phyloP scores from a whole-genome alignment of 2,329 filamentous ascomycete species.

The Neofusicoccum sp. region DNA sequence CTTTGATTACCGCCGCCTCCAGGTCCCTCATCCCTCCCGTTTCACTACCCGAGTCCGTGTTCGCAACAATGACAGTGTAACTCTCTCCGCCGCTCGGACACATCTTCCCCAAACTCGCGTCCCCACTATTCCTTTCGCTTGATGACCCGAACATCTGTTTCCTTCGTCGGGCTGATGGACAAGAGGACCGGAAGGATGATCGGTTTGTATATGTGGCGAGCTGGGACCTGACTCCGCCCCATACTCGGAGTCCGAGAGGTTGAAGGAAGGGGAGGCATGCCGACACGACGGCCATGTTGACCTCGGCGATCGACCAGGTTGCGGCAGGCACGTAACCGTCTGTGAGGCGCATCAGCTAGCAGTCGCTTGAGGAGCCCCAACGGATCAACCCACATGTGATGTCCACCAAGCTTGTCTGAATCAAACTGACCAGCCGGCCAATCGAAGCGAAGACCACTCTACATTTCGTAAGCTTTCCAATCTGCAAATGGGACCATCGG shows the following conservation, averaged over 20 bases:
- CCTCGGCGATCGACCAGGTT: conserved; percentile 5
- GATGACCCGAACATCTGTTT: neutral
- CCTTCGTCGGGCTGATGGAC: neutral
- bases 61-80: neutral
- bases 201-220: neutral
- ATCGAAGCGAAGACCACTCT: conserved; percentile 7
- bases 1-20: neutral
- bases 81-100: neutral
- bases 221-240: neutral
- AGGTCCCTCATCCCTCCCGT: neutral
- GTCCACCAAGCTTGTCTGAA: neutral
- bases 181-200: neutral
- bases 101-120: neutral
- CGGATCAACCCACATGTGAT: neutral
- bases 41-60: neutral
- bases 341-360: neutral
- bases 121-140: neutral
- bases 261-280: conserved; percentile 17
- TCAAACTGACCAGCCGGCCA: neutral
- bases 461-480: neutral
- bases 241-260: neutral
- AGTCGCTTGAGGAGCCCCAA: neutral
- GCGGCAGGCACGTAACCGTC: conserved; percentile 9
- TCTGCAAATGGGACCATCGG: neutral
- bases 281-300: conserved; percentile 11